These are phyloP conservation scores for Penicillium bialowiezense DNA, from an alignment of 495 filamentous ascomycete species.

Conservation along the genomic window DNA sequence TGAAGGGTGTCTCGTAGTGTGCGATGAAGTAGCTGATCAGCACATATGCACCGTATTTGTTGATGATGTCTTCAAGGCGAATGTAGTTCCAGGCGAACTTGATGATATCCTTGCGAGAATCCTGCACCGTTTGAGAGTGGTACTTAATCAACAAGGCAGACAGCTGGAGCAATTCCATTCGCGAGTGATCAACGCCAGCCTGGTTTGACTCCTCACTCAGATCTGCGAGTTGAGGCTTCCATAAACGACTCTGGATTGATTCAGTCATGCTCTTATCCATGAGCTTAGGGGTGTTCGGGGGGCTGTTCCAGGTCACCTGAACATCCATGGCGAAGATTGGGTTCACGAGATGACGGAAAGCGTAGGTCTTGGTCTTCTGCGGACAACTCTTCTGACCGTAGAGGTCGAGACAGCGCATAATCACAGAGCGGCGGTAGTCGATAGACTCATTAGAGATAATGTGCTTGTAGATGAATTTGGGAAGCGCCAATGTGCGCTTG, in stretches of 20 bases:
- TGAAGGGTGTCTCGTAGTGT: constrained; percentile 91
- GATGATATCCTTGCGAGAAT: constrained; percentile 95
- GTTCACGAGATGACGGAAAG: constrained; percentile 89
- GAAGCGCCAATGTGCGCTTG: constrained; percentile 70
- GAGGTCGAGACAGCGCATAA: constrained; percentile 83
- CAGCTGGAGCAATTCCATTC: constrained; percentile 93
- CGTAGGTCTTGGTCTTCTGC: constrained; percentile 89
- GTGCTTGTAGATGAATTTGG: constrained; percentile 77
- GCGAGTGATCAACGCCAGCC: constrained; percentile 87
- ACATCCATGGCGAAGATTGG: constrained; percentile 97
- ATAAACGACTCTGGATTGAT: constrained; percentile 87
- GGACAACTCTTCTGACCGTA: constrained; percentile 74
- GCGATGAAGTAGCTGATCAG: constrained; percentile 97
- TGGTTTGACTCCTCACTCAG: constrained; percentile 80
- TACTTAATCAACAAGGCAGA: constrained; percentile 95
- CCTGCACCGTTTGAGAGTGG: constrained; percentile 75
- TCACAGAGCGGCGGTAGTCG: constrained; percentile 81
- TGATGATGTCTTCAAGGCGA: constrained; percentile 94
- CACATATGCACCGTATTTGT: constrained; percentile 97
- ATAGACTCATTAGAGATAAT: constrained; percentile 83
- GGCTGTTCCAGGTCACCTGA: constrained; percentile 54
- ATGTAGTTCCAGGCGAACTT: constrained; percentile 99
- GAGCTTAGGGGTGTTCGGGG: constrained; percentile 63
- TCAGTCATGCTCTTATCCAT: constrained; percentile 89
- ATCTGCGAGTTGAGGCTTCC: constrained; percentile 84